Conservation (phyloP, 768 basidiomycete genomes). For the Ramaria sp. region DNA sequence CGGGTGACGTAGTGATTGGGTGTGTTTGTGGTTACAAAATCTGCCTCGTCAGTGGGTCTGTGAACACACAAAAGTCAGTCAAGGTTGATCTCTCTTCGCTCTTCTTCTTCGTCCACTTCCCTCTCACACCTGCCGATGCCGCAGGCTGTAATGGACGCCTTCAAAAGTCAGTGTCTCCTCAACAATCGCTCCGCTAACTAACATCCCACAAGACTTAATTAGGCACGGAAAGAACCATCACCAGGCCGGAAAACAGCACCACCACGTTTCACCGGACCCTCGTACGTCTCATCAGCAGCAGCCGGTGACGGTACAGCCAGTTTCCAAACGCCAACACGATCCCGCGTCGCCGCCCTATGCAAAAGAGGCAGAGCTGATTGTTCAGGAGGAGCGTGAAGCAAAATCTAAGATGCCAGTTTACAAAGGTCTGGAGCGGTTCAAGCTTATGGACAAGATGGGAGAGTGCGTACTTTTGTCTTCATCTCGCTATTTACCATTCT, state of each 20-base stretch:
- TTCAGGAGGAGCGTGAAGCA: conserved; percentile 63
- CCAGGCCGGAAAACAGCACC: conserved; percentile 16
- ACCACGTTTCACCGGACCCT: conserved; percentile 28
- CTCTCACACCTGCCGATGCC: conserved; percentile 32
- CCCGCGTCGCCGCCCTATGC: conserved; percentile 14
- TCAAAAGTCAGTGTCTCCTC: conserved; percentile 56
- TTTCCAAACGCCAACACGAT: conserved; percentile 13
- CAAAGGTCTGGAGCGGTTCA: conserved; percentile 74
- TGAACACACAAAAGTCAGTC: neutral
- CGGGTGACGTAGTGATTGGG: neutral
- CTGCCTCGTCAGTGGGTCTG: neutral
- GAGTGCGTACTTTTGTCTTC: conserved; percentile 49
- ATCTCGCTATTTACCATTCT: neutral
- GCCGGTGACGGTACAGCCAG: conserved; percentile 7
- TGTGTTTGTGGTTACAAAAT: neutral
- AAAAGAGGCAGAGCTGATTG: conserved; percentile 51
- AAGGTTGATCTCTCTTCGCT: neutral
- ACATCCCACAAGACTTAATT: conserved; percentile 49
- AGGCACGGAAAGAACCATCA: conserved; percentile 62
- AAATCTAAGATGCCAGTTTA: conserved; percentile 77
- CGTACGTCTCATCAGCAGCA: conserved; percentile 21
- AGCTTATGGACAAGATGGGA: conserved; percentile 80
- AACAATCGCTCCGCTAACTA: conserved; percentile 15
- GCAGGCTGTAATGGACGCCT: conserved; percentile 63
- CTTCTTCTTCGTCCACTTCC: neutral